Evolutionary conservation across 177 flowering plant genomes (phyloP).

Genomic region (Vitis hybrid): DNA sequence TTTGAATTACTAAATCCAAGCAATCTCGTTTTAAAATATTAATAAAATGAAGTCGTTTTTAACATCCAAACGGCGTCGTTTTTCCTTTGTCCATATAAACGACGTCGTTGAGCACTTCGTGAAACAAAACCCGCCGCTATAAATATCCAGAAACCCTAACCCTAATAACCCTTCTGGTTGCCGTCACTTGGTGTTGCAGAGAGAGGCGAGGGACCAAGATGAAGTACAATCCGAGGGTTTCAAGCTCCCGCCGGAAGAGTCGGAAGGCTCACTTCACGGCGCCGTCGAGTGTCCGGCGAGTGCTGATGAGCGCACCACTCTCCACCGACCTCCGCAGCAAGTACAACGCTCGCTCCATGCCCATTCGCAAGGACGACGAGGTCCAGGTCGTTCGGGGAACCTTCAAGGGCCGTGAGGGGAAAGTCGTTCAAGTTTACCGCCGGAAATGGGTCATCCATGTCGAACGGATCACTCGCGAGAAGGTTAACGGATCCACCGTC

Average conservation of each 20-base stretch:
- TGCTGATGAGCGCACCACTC: conserved; percentile 75
- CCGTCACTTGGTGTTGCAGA: neutral
- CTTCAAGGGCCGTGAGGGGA: conserved; percentile 82
- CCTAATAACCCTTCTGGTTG: neutral
- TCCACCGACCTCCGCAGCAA: conserved; percentile 68
- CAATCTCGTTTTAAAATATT: no score
- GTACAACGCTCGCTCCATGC: conserved; percentile 79
- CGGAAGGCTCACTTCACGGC: conserved; percentile 88
- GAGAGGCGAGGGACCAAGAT: conserved; percentile 24
- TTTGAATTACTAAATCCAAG: no score
- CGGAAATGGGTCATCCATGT: conserved; percentile 84
- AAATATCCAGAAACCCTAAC: conserved; percentile 6
- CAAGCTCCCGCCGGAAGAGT: conserved; percentile 73
- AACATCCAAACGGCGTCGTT: no score
- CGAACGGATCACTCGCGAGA: conserved; percentile 83
- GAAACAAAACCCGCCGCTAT: neutral
- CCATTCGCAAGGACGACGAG: conserved; percentile 88
- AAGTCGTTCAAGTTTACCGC: conserved; percentile 81
- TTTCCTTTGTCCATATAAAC: no score
- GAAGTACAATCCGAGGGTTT: conserved; percentile 70
- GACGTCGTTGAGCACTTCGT: no score
- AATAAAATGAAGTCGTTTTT: no score
- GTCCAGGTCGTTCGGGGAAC: conserved; percentile 84
- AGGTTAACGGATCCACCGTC: conserved; percentile 83
- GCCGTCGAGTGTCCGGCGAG: conserved; percentile 77